Conservation (phyloP, 768 basidiomycete species). For the Termitomyces bulborhizus region DNA sequence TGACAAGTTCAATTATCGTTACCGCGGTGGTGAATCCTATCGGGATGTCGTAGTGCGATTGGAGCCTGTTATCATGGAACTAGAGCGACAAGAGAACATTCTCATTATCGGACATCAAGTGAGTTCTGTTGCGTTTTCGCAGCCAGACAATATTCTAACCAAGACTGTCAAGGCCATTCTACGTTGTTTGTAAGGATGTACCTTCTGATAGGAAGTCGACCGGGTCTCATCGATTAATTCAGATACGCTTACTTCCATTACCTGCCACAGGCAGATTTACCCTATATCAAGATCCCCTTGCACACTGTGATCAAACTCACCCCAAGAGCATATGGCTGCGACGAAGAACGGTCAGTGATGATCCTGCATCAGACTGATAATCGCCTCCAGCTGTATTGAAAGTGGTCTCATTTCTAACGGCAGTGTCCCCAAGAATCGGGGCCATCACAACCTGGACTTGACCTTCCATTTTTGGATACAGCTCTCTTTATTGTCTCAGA, state of each 20-base stretch:
- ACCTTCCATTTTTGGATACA: neutral
- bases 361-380: neutral
- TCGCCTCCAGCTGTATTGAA: neutral
- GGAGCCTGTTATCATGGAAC: slow-evolving; percentile 98
- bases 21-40: slow-evolving; percentile 96
- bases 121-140: slow-evolving; percentile 4
- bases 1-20: slow-evolving; percentile 99
- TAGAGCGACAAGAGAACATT: slow-evolving; percentile 97
- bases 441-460: too few species aligned
- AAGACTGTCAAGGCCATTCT: slow-evolving; percentile 52
- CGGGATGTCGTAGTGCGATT: slow-evolving; percentile 93
- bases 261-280: slow-evolving; percentile 86
- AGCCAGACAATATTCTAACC: neutral
- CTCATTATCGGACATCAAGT: slow-evolving; percentile 95
- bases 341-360: slow-evolving; percentile 80
- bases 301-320: slow-evolving; percentile 99
- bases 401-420: too few species aligned
- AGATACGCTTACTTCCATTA: slow-evolving; percentile 98
- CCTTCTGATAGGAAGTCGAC: slow-evolving; percentile 9
- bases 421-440: neutral
- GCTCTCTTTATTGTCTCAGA: too few species aligned
- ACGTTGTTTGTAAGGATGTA: slow-evolving; percentile 57
- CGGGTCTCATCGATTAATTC: slow-evolving; percentile 10
- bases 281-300: slow-evolving; percentile 95
- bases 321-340: slow-evolving; percentile 97